Conservation (phyloP, 352 stramenopile genomes). For the Blastocystis sp. region DNA sequence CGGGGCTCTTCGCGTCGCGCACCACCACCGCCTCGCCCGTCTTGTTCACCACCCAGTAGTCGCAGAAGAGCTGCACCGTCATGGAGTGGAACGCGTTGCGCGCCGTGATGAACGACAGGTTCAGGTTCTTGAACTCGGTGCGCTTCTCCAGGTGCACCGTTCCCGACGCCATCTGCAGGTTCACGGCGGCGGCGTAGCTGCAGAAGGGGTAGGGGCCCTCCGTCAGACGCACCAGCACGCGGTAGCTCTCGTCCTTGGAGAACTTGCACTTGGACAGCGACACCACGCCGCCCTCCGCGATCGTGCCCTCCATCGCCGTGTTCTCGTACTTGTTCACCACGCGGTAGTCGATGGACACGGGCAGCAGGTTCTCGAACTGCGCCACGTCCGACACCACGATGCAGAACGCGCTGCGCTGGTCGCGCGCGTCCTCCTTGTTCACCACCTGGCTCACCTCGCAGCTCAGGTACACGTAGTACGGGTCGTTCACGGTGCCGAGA, state of each 20-base stretch:
- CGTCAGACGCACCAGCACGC: conserved; percentile 14
- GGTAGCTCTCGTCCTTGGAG: conserved; percentile 6
- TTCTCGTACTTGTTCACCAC: not conserved
- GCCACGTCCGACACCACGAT: conserved; percentile 31
- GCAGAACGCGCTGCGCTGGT: not conserved
- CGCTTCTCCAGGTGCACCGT: conserved; percentile 48
- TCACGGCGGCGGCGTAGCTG: not conserved
- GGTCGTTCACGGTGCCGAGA: not conserved
- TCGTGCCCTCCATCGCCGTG: not conserved
- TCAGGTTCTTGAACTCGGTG: conserved; percentile 45
- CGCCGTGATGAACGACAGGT: conserved; percentile 26
- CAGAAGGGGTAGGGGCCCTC: not conserved
- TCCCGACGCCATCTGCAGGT: not conserved
- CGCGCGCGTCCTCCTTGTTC: not conserved
- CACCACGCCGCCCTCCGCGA: conserved; percentile 8
- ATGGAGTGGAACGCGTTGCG: conserved; percentile 21
- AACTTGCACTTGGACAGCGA: conserved; percentile 12
- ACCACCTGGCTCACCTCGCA: not conserved
- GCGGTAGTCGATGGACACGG: conserved; percentile 31
- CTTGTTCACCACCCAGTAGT: conserved; percentile 68
- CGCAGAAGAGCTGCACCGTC: conserved; percentile 39
- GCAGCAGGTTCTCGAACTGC: conserved; percentile 54
- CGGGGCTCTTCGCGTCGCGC: conserved; percentile 1
- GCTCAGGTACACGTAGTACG: conserved; percentile 22
- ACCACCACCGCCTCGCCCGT: conserved; percentile 39